Evolutionary conservation across 495 filamentous ascomycete genomes (phyloP), one percentile per base, ranked within the genome.

Genomic region (Chaetomidium leptoderma): DNA sequence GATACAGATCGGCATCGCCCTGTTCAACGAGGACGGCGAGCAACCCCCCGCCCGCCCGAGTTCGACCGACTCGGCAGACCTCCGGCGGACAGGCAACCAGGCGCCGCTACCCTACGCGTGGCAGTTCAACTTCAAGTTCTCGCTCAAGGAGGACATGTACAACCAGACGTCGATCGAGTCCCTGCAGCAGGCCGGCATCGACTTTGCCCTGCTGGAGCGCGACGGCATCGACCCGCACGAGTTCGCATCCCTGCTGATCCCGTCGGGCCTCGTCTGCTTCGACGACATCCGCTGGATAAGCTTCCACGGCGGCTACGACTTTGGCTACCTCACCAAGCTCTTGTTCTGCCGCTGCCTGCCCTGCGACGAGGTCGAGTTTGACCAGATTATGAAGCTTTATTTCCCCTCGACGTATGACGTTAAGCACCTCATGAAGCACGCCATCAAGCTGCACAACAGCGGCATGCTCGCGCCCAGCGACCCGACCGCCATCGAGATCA

Each of bases 41-140:
- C 83, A 88, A 10, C 89, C 87, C 7, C 90, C 88, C 10, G 80
- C 85, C 4, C 84, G 80, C 58, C 80, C 79, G 8, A 65, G 56
- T 37, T 74, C 69, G 39, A 78, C 83, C 32, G 83, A 89, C 59
- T 74, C 76, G 71, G 75, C 69, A 70, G 81, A 72, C 64, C 75
- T 72, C 35, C 69, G 71, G 59, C 68, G 75, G 48, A 58, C 54
- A 16, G 71, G 70, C 57, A 80, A 75, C 55, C 77, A 87, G 46
- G 74, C 82, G 7, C 82, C 85, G 26, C 81, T 88, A 30, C 91
- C 91, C 10, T 92, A 86, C 64, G 95, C 93, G 19, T 98, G 93
- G 93, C 91, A 95, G 61, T 98, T 98, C 80, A 97, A 98, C 76
- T 98, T 98, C 74, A 89, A 92, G 64, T 98, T 97, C 69, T 91